Evolutionary conservation across 306 rosid genomes (phyloP), one percentile per base, ranked within the genome.

Genomic region (Cucumis melo): DNA sequence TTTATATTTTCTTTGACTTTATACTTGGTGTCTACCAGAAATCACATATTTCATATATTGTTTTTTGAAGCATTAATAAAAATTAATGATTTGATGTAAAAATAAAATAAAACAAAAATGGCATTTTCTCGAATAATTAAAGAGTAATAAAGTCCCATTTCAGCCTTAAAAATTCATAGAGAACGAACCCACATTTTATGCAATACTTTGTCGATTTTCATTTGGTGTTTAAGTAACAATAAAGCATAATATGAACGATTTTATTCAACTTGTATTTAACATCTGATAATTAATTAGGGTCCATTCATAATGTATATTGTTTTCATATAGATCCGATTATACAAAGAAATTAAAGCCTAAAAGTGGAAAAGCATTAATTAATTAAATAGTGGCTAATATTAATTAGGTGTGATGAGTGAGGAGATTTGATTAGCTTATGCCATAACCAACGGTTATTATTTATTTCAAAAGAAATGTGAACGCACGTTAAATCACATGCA

Each of bases 401-500:
- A 63, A 62, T 63, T 63, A 2, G 44, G 46, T 34, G 8, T 2
- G 8, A 19, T 34, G 3, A 17, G 48, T 9, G 29, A 41, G 5
- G 27, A 36, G 72, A 36, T 64, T 36, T 9, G 48, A 36, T 64
- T 17, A 64, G 46, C 48, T 19, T 7, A 64, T 3, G 14, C 41
- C 41, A 34, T 34, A 65, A 19, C 16, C 51, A 65, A 65, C 51
- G 24, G 29, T 19, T 39, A 65, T 38, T 65, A 64, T 64, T 64
- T 38, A 64, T 60, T 60, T 60, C 66, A 59, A 59, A 62, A 62
- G 5, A 65, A 4, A 41, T 65, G 72, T 65, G 56, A 42, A 68
- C 36, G 56, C 55, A 24, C 74, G 74, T 68, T 68, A 44, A 68
- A 42, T 68, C 74, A 44, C 74, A 68, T 68, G 56, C 74, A 68